Evolutionary conservation across 331 rosid genomes (phyloP).

Genomic region (Spiraea crenata): DNA sequence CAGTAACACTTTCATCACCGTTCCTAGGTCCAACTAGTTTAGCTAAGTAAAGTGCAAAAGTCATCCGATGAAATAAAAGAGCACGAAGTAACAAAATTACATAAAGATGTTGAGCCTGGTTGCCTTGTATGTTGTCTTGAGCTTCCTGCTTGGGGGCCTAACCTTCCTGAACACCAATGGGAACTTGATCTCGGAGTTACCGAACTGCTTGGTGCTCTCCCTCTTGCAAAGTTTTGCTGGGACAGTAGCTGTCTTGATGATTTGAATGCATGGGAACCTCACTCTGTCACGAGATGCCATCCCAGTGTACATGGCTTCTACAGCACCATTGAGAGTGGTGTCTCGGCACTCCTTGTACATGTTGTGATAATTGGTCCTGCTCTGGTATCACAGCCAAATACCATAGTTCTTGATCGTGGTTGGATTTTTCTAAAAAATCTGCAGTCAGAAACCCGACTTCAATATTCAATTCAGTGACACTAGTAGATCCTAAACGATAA

Average conservation of each 20-base stretch:
- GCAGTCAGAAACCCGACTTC: not conserved
- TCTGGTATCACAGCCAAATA: constrained; percentile 62
- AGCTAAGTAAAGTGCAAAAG: too few relatives aligned
- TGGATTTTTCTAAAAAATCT: constrained; percentile 53
- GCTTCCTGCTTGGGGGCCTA: constrained; percentile 82
- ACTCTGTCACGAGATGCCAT: constrained; percentile 90
- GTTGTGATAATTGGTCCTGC: constrained; percentile 74
- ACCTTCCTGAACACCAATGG: constrained; percentile 75
- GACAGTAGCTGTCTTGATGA: constrained; percentile 75
- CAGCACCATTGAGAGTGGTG: constrained; percentile 47
- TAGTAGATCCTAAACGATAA: too few relatives aligned
- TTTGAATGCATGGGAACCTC: constrained; percentile 75
- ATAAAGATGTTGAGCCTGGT: constrained; percentile 71
- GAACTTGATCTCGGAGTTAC: constrained; percentile 77
- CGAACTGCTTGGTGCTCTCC: constrained; percentile 82
- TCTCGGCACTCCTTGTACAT: too few relatives aligned
- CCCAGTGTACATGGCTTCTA: constrained; percentile 67
- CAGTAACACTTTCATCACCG: too few relatives aligned
- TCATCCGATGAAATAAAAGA: too few relatives aligned
- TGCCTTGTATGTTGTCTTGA: constrained; percentile 85
- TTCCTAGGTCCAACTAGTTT: too few relatives aligned
- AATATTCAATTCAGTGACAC: too few relatives aligned
- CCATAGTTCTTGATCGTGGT: constrained; percentile 44
- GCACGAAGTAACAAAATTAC: too few relatives aligned
- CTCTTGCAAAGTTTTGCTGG: constrained; percentile 87